Evolutionary conservation across 2,329 filamentous ascomycete species (phyloP).

Genomic region (Penicillium polonicum): DNA sequence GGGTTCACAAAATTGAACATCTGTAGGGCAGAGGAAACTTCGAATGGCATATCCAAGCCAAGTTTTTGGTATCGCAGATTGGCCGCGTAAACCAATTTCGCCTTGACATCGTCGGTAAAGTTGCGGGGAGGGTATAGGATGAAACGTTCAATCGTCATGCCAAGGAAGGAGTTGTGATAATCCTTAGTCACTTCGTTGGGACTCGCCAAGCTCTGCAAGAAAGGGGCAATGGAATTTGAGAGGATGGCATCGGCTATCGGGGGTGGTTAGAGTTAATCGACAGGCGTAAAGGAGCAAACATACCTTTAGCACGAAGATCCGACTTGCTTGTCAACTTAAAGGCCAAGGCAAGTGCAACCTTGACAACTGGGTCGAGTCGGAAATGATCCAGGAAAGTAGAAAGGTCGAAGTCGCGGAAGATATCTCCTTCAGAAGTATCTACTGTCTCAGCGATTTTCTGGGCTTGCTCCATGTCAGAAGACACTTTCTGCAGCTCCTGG

Average conservation of each 20-base stretch:
- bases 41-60: slow-evolving; percentile 42
- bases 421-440: slow-evolving; percentile 84
- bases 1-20: slow-evolving; percentile 47
- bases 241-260: slow-evolving; percentile 83
- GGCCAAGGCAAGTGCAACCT: slow-evolving; percentile 81
- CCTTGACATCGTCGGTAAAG: slow-evolving; percentile 75
- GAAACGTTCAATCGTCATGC: slow-evolving; percentile 78
- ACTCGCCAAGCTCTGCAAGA: slow-evolving; percentile 72
- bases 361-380: slow-evolving; percentile 82
- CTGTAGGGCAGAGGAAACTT: slow-evolving; percentile 45
- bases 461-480: slow-evolving; percentile 76
- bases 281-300: slow-evolving; percentile 20
- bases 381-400: slow-evolving; percentile 95
- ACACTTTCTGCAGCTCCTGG: slow-evolving; percentile 82
- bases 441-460: slow-evolving; percentile 91
- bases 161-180: slow-evolving; percentile 69
- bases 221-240: slow-evolving; percentile 72
- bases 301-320: slow-evolving; percentile 88
- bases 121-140: slow-evolving; percentile 82
- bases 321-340: slow-evolving; percentile 79
- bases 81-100: slow-evolving; percentile 62
- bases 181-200: slow-evolving; percentile 63
- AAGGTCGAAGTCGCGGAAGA: slow-evolving; percentile 96
- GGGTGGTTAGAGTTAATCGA: neutral
- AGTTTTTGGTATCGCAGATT: slow-evolving; percentile 68